These are phyloP conservation scores for Corchorus capsularis DNA, from an alignment of 345 rosid genomes.

Conservation along the genomic window DNA sequence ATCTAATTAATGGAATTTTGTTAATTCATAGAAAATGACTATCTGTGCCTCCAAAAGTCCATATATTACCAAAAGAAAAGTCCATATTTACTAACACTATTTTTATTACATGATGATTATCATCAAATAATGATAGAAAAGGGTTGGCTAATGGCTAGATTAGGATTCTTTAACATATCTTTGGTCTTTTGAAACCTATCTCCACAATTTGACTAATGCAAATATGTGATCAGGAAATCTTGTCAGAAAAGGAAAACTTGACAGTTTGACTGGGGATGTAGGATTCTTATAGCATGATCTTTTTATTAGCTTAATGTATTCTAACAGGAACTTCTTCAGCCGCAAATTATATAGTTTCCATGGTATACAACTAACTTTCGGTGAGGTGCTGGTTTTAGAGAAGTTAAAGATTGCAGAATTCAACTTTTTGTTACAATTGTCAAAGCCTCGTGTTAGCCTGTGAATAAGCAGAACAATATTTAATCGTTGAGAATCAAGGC, in stretches of 20 bases:
- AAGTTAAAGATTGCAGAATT: not conserved
- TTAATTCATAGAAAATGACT: too few relatives aligned
- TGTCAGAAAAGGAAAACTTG: not conserved
- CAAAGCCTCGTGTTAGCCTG: not conserved
- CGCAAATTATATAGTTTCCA: not conserved
- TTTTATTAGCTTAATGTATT: not conserved
- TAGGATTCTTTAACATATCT: constrained; percentile 14
- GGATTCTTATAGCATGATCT: not conserved
- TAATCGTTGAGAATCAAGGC: not conserved
- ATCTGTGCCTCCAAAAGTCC: not conserved
- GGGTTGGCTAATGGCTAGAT: constrained; percentile 14
- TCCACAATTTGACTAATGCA: constrained; percentile 2
- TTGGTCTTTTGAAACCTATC: not conserved
- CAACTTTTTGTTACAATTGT: not conserved
- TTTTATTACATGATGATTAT: not conserved
- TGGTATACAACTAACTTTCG: constrained; percentile 3
- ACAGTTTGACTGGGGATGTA: too few relatives aligned
- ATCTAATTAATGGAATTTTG: not conserved
- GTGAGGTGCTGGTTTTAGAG: not conserved
- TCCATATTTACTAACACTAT: not conserved
- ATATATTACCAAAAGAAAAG: not conserved
- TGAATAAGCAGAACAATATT: not conserved
- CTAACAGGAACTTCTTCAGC: not conserved
- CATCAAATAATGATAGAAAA: not conserved
- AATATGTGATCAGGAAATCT: not conserved